Evolutionary conservation across 352 stramenopile genomes (phyloP), one percentile per base, ranked within the genome.

Genomic region (Hyphochytrium catenoides): DNA sequence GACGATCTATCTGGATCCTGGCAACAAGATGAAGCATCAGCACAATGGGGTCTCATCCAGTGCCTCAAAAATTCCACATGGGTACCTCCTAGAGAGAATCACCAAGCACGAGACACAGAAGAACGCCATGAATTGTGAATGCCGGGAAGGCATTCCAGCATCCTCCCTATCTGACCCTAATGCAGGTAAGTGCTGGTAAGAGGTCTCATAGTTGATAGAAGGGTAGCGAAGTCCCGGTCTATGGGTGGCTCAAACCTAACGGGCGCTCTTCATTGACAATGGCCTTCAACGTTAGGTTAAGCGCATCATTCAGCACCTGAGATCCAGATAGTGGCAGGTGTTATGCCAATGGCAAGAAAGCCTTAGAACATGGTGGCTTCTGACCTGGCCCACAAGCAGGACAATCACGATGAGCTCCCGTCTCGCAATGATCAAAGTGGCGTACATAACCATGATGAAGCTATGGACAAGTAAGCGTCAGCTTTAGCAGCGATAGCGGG

Each of bases 371-470:
- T 8, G 24, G 19, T 18, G 37, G n/a, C 12, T 11, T 26, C 18
- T 2, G 37, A 78, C 64, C 51, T 82, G 66, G 4, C 69, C 69
- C 15, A 68, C 30, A 24, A 81, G 50, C 48, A 78, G 59, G 11
- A 47, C 54, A 21, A 77, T 62, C 30, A 50, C 65, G 51, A 79
- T 59, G 26, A 83, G 42, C 41, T 83, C 69, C 31, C 69, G 59
- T 52, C 79, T 66, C 34, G 71, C 78, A 7, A 57, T 50, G 16
- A 81, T 50, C 24, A 78, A 46, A 36, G 69, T 81, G 32, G 59
- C 41, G 50, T 74, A 75, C 54, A 74, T 74, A 48, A 83, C 67
- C 44, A 74, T 62, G 43, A 83, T 54, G 44, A 78, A 83, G 31
- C 68, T 83, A 48, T 8, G 11, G 4, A 17, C 12, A 17, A 4